A percentile compares a stretch with the other conserved stretches of the same genome.
Conservation (phyloP, 768 basidiomycete genomes). For the Rhodotorula babjevae region DNA sequence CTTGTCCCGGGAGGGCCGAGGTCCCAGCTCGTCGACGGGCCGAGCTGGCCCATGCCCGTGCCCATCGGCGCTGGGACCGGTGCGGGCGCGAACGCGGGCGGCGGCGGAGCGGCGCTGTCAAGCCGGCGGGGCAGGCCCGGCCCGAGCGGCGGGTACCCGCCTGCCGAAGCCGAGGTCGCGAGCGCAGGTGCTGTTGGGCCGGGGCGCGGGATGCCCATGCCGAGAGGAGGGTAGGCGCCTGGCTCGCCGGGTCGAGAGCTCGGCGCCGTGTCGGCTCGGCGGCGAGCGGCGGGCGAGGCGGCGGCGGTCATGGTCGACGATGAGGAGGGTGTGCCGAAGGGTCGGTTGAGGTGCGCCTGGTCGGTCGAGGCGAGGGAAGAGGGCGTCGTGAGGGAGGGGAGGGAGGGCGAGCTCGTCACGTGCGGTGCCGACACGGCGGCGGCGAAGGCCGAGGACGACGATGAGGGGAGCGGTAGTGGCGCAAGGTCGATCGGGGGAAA, state of each 20-base stretch:
- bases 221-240: constrained; percentile 15
- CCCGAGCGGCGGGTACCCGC: constrained; percentile 6
- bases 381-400: constrained; percentile 8
- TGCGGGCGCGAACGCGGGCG: too few relatives aligned
- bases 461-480: neutral
- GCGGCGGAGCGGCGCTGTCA: neutral
- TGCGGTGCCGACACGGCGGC: neutral
- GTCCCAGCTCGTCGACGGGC: neutral
- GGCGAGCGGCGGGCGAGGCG: neutral
- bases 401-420: constrained; percentile 18
- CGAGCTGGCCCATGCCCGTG: neutral
- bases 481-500: constrained; percentile 1
- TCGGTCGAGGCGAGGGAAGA: neutral
- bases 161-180: neutral
- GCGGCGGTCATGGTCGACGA: neutral
- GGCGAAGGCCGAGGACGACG: neutral
- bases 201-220: neutral
- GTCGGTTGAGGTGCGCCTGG: constrained; percentile 5
- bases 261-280: constrained; percentile 33
- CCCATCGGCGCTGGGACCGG: neutral
- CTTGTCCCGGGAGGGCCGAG: too few relatives aligned
- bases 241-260: neutral
- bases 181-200: too few relatives aligned
- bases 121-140: neutral
- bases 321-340: constrained; percentile 1